A percentile compares a stretch with the other conserved stretches of the same genome.
Evolutionary conservation across 371 early-diverging fungal species (phyloP).

Genomic region (Mortierella sp.): DNA sequence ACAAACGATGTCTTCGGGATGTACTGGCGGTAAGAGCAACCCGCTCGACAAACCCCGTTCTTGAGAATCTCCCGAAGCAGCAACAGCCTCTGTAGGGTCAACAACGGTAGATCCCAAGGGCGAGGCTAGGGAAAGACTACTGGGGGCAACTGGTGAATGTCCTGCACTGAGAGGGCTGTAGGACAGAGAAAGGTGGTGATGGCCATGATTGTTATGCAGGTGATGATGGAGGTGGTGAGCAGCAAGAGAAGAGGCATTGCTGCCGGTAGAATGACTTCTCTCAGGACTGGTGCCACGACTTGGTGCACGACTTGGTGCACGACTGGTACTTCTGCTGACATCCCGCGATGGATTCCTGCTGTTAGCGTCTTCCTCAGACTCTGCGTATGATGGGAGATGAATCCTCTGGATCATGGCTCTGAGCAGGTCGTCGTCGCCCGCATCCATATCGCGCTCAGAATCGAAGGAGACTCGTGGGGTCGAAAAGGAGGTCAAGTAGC

Average conservation of each 20-base stretch:
- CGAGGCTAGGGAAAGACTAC: not conserved
- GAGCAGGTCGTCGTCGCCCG: slow-evolving; percentile 46
- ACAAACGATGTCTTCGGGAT: not conserved
- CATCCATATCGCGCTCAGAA: slow-evolving; percentile 49
- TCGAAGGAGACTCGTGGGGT: slow-evolving; percentile 53
- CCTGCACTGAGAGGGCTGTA: slow-evolving; percentile 26
- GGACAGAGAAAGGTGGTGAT: not conserved
- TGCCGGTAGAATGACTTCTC: slow-evolving; percentile 25
- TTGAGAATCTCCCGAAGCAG: not conserved
- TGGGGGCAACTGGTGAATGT: slow-evolving; percentile 6
- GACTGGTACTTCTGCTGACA: slow-evolving; percentile 35
- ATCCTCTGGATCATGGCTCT: slow-evolving; percentile 46
- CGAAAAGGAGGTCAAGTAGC: slow-evolving; percentile 49
- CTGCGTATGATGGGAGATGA: slow-evolving; percentile 54
- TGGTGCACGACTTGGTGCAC: slow-evolving; percentile 19
- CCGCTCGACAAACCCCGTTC: not conserved
- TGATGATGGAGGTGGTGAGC: slow-evolving; percentile 19
- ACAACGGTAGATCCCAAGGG: slow-evolving; percentile 5
- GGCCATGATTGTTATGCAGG: not conserved
- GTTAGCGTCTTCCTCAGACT: slow-evolving; percentile 52
- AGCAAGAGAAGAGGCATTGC: not conserved
- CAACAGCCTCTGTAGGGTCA: not conserved
- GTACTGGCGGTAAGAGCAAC: not conserved
- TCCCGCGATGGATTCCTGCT: slow-evolving; percentile 42
- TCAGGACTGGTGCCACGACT: slow-evolving; percentile 35